Base-by-base conservation (phyloP, 2,329 filamentous ascomycete genomes). In the Colletotrichum agaves region DNA sequence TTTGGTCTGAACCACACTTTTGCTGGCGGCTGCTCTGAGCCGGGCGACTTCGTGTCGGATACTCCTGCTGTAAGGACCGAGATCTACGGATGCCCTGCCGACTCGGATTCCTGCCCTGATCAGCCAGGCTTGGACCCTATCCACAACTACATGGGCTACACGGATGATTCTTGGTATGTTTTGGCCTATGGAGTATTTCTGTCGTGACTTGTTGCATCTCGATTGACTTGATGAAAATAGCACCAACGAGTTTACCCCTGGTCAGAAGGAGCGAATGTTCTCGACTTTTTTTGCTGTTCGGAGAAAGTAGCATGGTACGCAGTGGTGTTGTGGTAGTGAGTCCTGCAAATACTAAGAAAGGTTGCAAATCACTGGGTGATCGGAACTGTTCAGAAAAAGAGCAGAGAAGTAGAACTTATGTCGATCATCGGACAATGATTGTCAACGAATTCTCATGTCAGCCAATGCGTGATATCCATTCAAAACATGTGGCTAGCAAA, bases 1-100 rank as follows among this genome's bases (percentile, higher is more conserved):
- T 74, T 83, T 58, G 79, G 80, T 53, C 76, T 83, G 19, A 75
- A 75, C 59, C 81, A 83, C 71, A 80, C 80, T 43, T 83, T 83
- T 71, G 69, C 79, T 37, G 77, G 75, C 41, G 78, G 78, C 50
- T 76, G 75, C 56, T 71, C 57, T 0, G 70, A 67, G 12, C 50
- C 60, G 4, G 79, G 79, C 41, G 81, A 83, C 69, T 72, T 66
- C 15, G 72, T 82, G 23, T 72, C 72, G 15, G 80, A 82, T 68
- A 82, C 80, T 13, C 79, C 80, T 8, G 74, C 76, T n/a, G 73
- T 73, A 49, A 74, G 59, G 69, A 67, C 76, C 72, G 68, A 63
- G 19, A 15, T 58, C 2, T 67, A 63, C 15, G 41, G 52, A 3
- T 72, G 71, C 23, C 70, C 64, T 1, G 44, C 47, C n/a, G 63